phyloP scores from a whole-genome alignment of 208 protist species.

The Trypanosoma caninum region DNA sequence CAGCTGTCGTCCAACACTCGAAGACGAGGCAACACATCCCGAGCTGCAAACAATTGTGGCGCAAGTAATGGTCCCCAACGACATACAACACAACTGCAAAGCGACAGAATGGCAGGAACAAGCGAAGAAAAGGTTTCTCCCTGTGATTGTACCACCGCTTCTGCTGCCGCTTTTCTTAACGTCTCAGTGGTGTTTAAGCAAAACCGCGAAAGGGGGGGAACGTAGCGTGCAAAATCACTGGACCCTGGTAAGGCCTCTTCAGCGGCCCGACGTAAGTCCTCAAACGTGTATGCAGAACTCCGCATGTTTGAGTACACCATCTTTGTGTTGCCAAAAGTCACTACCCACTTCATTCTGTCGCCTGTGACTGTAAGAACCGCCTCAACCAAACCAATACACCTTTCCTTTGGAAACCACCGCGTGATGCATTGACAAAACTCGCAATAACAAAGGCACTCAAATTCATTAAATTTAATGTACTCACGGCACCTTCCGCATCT shows the following conservation, averaged over 20 bases:
- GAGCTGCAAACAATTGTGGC: conserved; percentile 32
- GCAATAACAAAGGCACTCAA: conserved; percentile 48
- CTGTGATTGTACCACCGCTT: background rate
- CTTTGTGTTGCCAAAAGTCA: conserved; percentile 39
- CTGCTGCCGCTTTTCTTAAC: background rate
- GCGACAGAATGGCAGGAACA: conserved; percentile 65
- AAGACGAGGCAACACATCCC: conserved; percentile 38
- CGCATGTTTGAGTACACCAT: conserved; percentile 26
- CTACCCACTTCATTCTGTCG: conserved; percentile 45
- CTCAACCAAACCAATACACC: conserved; percentile 42
- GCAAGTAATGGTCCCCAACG: conserved; percentile 40
- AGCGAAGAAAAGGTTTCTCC: background rate
- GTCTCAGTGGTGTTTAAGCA: background rate
- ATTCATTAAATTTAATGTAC: conserved; percentile 41
- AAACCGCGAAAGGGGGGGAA: conserved; percentile 29
- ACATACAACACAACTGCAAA: conserved; percentile 68
- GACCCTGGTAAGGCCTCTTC: conserved; percentile 24
- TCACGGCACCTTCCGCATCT: conserved; percentile 35
- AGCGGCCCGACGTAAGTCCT: conserved; percentile 31
- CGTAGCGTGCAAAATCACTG: conserved; percentile 33
- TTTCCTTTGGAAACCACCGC: conserved; percentile 60
- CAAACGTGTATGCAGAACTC: conserved; percentile 44
- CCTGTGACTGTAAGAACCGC: conserved; percentile 52
- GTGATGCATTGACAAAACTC: conserved; percentile 41
- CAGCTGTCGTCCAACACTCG: conserved; percentile 62